phyloP scores from a whole-genome alignment of 345 rosid species.

The Excoecaria cochinchinensis region DNA sequence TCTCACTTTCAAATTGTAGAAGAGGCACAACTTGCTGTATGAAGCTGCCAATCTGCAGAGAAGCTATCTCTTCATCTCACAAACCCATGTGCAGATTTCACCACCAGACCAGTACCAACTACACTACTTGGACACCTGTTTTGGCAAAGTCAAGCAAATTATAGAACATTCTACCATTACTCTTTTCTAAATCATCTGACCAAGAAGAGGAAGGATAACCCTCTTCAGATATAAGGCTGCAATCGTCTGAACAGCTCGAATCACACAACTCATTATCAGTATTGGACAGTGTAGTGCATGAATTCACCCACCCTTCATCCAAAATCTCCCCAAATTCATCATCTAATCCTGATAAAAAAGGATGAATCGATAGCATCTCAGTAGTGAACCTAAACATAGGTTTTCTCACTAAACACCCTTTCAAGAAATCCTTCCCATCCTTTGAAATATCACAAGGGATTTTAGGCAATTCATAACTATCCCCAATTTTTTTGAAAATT shows the following conservation, averaged over 20 bases:
- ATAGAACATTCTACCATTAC: background rate
- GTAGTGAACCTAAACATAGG: slow-evolving; percentile 64
- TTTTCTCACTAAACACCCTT: slow-evolving; percentile 58
- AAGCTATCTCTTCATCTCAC: no score
- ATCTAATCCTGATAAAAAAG: slow-evolving; percentile 48
- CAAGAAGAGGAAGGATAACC: slow-evolving; percentile 11
- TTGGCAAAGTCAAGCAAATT: background rate
- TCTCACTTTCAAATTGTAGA: background rate
- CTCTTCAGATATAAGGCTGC: slow-evolving; percentile 14
- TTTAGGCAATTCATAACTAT: slow-evolving; percentile 50
- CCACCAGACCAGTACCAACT: background rate
- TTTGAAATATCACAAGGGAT: slow-evolving; percentile 59
- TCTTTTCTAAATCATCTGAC: background rate
- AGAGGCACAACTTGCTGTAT: background rate
- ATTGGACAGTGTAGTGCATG: background rate
- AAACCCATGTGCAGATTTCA: background rate
- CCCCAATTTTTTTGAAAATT: slow-evolving; percentile 58
- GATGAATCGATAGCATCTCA: slow-evolving; percentile 70
- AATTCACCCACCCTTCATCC: background rate
- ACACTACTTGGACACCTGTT: background rate
- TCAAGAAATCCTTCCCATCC: slow-evolving; percentile 68
- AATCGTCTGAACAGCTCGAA: background rate
- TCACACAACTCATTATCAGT: slow-evolving; percentile 5
- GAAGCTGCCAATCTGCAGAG: background rate
- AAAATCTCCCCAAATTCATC: slow-evolving; percentile 7